Conservation (phyloP, 2,329 filamentous ascomycete genomes). For the Pleoardoris graminearum region DNA sequence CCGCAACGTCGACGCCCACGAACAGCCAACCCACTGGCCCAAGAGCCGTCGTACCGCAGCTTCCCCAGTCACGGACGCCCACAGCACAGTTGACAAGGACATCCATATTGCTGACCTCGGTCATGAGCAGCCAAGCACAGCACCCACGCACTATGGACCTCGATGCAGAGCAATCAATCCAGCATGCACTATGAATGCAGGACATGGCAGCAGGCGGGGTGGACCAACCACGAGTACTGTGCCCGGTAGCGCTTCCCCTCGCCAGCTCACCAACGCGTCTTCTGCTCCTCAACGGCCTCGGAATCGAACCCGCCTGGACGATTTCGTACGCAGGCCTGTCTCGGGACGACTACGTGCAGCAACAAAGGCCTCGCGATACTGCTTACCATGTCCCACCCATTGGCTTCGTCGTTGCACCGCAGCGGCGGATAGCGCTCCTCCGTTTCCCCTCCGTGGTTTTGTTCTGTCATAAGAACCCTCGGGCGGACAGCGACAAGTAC, state of each 20-base stretch:
- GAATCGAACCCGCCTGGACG: constrained; percentile 8
- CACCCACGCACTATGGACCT: neutral
- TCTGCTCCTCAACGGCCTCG: constrained; percentile 12
- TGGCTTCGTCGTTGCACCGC: constrained; percentile 18
- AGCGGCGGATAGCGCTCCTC: constrained; percentile 10
- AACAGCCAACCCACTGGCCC: constrained; percentile 14
- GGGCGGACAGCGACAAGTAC: too few species aligned
- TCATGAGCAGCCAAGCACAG: neutral
- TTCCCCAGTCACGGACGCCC: constrained; percentile 21
- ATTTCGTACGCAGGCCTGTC: neutral
- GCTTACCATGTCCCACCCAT: constrained; percentile 1
- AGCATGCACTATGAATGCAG: neutral
- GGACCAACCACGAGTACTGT: constrained; percentile 7
- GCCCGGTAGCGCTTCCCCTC: constrained; percentile 16
- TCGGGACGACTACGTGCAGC: neutral
- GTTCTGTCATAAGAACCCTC: constrained; percentile 16
- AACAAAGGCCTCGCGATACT: neutral
- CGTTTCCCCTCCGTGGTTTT: constrained; percentile 14
- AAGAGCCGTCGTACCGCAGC: constrained; percentile 18
- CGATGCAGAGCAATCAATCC: constrained; percentile 3
- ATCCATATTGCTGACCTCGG: neutral
- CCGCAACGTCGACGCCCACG: too few species aligned
- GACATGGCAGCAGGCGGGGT: constrained; percentile 13
- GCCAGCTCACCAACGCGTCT: constrained; percentile 31
- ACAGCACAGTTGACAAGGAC: neutral